A percentile compares a stretch with the other conserved stretches of the same genome.
These are phyloP conservation scores for Daedaleopsis sinensis DNA, from an alignment of 768 basidiomycete genomes.

Conservation along the genomic window DNA sequence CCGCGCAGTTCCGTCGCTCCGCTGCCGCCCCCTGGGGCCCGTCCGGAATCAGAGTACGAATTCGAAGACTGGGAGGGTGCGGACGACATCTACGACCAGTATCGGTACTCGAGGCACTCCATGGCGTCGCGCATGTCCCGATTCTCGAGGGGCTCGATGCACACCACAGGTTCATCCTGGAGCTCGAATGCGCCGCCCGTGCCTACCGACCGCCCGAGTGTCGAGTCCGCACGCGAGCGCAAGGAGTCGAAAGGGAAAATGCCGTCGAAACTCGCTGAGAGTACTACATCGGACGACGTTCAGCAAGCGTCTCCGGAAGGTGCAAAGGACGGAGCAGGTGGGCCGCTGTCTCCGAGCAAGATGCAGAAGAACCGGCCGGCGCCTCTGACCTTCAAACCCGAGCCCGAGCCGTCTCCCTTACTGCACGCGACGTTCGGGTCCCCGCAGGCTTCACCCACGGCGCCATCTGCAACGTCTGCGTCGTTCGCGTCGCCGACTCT, in stretches of 20 bases:
- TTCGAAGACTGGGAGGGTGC: constrained; percentile 63
- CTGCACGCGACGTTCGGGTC: constrained; percentile 47
- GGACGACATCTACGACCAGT: constrained; percentile 79
- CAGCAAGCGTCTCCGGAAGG: not conserved
- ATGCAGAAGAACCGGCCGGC: constrained; percentile 30
- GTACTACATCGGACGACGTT: constrained; percentile 1
- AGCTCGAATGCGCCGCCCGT: constrained; percentile 32
- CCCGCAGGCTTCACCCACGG: constrained; percentile 34
- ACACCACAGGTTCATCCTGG: constrained; percentile 21
- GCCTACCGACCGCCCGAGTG: constrained; percentile 28
- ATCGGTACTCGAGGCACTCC: constrained; percentile 70
- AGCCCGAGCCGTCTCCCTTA: constrained; percentile 36
- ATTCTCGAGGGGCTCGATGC: constrained; percentile 39
- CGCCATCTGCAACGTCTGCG: constrained; percentile 17
- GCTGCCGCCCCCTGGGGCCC: constrained; percentile 19
- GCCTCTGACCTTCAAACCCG: constrained; percentile 29
- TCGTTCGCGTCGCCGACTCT: constrained; percentile 24
- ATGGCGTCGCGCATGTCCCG: constrained; percentile 44
- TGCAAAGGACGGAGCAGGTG: not conserved
- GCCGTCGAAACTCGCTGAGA: constrained; percentile 9
- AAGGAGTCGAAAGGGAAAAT: constrained; percentile 9
- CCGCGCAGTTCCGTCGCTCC: constrained; percentile 9
- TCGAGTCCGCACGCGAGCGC: constrained; percentile 18
- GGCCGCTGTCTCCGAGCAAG: constrained; percentile 4
- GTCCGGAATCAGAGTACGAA: constrained; percentile 26